A percentile compares a stretch with the other conserved stretches of the same genome.
phyloP scores from a whole-genome alignment of 2,329 filamentous ascomycete species.

The Anisogramma anomala region DNA sequence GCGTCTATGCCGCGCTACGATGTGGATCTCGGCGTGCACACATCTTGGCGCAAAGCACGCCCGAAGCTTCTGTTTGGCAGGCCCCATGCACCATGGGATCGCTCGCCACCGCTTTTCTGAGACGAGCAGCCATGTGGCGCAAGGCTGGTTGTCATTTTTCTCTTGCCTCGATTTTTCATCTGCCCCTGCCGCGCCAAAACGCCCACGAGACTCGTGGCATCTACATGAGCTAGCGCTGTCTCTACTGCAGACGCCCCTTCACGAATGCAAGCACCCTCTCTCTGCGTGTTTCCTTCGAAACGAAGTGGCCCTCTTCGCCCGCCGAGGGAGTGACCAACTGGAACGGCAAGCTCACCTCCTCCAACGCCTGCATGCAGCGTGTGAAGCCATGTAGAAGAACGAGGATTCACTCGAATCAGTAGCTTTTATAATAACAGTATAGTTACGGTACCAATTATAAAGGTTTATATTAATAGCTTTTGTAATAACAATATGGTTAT shows the following conservation, averaged over 20 bases:
- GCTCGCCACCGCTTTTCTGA: not conserved
- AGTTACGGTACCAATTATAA: too few relatives aligned
- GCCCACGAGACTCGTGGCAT: not conserved
- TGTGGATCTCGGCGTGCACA: too few relatives aligned
- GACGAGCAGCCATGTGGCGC: not conserved
- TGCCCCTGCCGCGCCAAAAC: too few relatives aligned
- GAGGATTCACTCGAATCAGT: slow-evolving; percentile 22
- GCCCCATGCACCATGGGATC: not conserved
- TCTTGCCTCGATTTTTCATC: too few relatives aligned
- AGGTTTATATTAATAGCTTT: too few relatives aligned
- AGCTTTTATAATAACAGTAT: slow-evolving; percentile 18
- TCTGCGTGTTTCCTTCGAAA: slow-evolving; percentile 21
- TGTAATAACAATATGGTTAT: too few relatives aligned
- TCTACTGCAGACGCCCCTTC: not conserved
- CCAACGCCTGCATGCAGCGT: slow-evolving; percentile 24
- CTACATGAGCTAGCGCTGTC: not conserved
- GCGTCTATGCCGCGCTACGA: too few relatives aligned
- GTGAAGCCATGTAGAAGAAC: slow-evolving; percentile 24
- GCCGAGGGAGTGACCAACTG: slow-evolving; percentile 26
- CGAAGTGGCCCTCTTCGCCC: slow-evolving; percentile 22
- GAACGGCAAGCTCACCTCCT: slow-evolving; percentile 19
- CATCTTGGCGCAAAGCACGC: too few relatives aligned
- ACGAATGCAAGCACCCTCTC: slow-evolving; percentile 16
- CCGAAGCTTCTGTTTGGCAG: too few relatives aligned
- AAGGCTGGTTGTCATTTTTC: not conserved